Evolutionary conservation across 768 basidiomycete genomes (phyloP), one percentile per base, ranked within the genome.

Genomic region (Tephrocybe sp.): DNA sequence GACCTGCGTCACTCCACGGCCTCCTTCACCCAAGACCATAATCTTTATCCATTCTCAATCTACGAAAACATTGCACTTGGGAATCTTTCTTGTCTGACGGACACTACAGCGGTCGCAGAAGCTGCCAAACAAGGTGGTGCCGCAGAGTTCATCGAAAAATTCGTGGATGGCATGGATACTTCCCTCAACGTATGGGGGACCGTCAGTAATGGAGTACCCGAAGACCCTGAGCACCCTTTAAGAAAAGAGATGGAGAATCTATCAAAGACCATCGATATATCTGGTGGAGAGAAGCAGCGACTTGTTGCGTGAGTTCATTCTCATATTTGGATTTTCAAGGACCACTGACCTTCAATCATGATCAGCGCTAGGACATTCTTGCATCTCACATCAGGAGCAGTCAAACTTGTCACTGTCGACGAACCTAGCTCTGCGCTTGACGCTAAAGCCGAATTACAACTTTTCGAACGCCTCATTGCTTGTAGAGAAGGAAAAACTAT

Each of bases 341-440:
- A 7, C 4, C 4, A 15, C 13, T 34, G 9, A 10, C 15, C 11
- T n/a, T n/a, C 47, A 13, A 34, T n/a, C 12, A 19, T 66, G 66
- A n/a, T 54, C 65, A 2, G n/a, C n/a, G n/a, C n/a, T n/a, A 42
- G 66, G 45, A 64, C 65, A 19, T 68, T 68, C 53, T 66, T 68
- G 66, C 62, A 60, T 7, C 53, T 68, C 22, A 57, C 49, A n/a
- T 61, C 62, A 1, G 55, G 56, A 0, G 38, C 61, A 2, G 63
- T 69, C 19, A 69, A 63, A 18, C 66, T 80, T 3, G 56, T 78
- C 12, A 65, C 71, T 3, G 65, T 71, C 6, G 78, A 79, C 51
- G 78, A 79, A 53, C 79, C 78, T 1, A 77, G 69, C 21, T 76
- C 77, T 1, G 66, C 69, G 2, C 57, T 79, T 4, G 78, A 80